Percentiles rank a stretch among this genome's conserved stretches.
phyloP scores from a whole-genome alignment of 768 basidiomycete species.

The Boletus sp. region DNA sequence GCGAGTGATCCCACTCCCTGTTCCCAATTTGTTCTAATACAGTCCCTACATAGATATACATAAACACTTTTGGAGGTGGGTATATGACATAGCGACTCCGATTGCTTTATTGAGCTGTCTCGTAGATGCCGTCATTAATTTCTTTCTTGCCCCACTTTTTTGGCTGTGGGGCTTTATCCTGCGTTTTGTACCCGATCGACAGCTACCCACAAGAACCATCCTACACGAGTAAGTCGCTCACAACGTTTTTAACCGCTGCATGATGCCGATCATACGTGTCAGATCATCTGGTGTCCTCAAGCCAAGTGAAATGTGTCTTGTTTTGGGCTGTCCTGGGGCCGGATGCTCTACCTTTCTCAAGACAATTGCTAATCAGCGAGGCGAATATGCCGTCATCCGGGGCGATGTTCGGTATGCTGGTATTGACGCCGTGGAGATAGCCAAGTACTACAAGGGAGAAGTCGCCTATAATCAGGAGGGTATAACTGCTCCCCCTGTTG shows the following conservation, averaged over 20 bases:
- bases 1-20: conserved; percentile 30
- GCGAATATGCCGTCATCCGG: conserved; percentile 57
- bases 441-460: conserved; percentile 73
- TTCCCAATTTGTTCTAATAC: neutral
- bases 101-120: neutral
- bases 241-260: neutral
- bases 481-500: conserved; percentile 16
- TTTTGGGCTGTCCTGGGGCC: conserved; percentile 78
- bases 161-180: conserved; percentile 45
- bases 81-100: conserved; percentile 5
- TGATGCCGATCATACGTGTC: neutral
- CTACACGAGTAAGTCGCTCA: conserved; percentile 50
- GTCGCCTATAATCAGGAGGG: conserved; percentile 79
- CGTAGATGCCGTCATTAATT: conserved; percentile 50
- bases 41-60: conserved; percentile 40
- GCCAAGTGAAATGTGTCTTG: conserved; percentile 85
- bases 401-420: conserved; percentile 85
- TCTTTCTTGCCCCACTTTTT: conserved; percentile 51
- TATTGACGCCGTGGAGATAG: conserved; percentile 73
- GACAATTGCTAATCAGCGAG: conserved; percentile 72
- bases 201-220: conserved; percentile 48
- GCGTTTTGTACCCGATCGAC: conserved; percentile 38
- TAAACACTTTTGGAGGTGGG: conserved; percentile 60
- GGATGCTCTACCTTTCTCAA: conserved; percentile 90
- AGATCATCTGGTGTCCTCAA: conserved; percentile 69